phyloP scores from a whole-genome alignment of 257 asterid species.

The Fraxinus pennsylvanica region DNA sequence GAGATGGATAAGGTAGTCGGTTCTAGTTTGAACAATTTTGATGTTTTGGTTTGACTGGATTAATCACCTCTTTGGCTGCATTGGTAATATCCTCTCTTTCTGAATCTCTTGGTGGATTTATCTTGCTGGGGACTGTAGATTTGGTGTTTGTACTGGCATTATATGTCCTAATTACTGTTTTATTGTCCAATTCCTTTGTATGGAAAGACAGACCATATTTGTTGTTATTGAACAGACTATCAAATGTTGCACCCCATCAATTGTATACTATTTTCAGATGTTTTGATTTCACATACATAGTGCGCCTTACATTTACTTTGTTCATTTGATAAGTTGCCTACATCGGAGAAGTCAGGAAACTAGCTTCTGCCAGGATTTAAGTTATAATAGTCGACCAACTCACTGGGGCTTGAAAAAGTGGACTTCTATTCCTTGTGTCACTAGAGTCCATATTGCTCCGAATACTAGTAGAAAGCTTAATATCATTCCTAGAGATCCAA shows the following conservation, averaged over 20 bases:
- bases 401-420: slow-evolving; percentile 76
- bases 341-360: not conserved
- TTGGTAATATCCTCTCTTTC: not conserved
- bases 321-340: not conserved
- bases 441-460: slow-evolving; percentile 78
- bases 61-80: slow-evolving; percentile 7
- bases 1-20: not conserved
- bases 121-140: slow-evolving; percentile 6
- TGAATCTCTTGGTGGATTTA: slow-evolving; percentile 5
- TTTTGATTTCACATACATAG: not conserved
- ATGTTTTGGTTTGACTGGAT: slow-evolving; percentile 8
- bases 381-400: slow-evolving; percentile 15
- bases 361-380: not conserved
- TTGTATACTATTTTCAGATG: not conserved
- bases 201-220: not conserved
- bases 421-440: slow-evolving; percentile 58
- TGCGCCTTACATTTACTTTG: not conserved
- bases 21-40: not conserved
- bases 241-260: not conserved
- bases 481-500: slow-evolving; percentile 67
- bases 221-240: not conserved
- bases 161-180: not conserved
- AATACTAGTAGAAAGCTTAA: slow-evolving; percentile 58
- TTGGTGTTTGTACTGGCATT: not conserved
- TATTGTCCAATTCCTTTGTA: not conserved